Evolutionary conservation across 2,329 filamentous ascomycete species (phyloP).

Genomic region (Aulographum hederae): DNA sequence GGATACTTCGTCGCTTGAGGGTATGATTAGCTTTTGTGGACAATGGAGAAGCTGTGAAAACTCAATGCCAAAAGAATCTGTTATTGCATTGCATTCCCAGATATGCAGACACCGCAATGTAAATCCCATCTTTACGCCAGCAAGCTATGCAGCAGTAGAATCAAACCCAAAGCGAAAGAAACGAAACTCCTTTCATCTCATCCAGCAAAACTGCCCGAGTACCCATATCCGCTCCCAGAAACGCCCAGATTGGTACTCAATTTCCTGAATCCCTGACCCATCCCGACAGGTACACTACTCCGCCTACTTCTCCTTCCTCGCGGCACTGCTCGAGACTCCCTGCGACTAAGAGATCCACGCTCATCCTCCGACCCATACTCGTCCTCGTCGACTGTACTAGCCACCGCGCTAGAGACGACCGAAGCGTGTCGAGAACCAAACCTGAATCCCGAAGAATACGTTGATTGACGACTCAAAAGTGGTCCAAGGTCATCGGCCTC

Average conservation of each 20-base stretch:
- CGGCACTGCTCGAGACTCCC: not conserved
- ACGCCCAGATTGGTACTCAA: constrained; percentile 27
- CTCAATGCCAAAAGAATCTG: too few relatives aligned
- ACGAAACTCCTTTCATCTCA: too few relatives aligned
- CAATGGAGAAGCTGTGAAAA: too few relatives aligned
- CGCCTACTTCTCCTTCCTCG: constrained; percentile 13
- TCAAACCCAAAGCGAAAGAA: too few relatives aligned
- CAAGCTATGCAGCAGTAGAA: too few relatives aligned
- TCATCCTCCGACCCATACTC: constrained; percentile 1
- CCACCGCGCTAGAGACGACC: constrained; percentile 6
- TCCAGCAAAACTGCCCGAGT: not conserved
- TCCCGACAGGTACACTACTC: constrained; percentile 25
- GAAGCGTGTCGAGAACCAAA: constrained; percentile 14
- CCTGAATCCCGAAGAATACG: too few relatives aligned
- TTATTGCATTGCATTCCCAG: too few relatives aligned
- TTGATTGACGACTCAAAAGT: constrained; percentile 17
- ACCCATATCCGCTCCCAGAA: constrained; percentile 16
- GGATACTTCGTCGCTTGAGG: too few relatives aligned
- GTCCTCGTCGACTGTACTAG: constrained; percentile 3
- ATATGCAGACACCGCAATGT: too few relatives aligned
- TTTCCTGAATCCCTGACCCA: constrained; percentile 24
- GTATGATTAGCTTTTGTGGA: too few relatives aligned
- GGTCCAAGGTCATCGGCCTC: constrained; percentile 19
- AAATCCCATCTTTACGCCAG: too few relatives aligned
- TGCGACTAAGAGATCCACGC: not conserved